Percentiles rank a stretch among this genome's conserved stretches.
These are phyloP conservation scores for Penicillium sp. DNA, from an alignment of 2,329 filamentous ascomycete genomes.

Conservation along the genomic window DNA sequence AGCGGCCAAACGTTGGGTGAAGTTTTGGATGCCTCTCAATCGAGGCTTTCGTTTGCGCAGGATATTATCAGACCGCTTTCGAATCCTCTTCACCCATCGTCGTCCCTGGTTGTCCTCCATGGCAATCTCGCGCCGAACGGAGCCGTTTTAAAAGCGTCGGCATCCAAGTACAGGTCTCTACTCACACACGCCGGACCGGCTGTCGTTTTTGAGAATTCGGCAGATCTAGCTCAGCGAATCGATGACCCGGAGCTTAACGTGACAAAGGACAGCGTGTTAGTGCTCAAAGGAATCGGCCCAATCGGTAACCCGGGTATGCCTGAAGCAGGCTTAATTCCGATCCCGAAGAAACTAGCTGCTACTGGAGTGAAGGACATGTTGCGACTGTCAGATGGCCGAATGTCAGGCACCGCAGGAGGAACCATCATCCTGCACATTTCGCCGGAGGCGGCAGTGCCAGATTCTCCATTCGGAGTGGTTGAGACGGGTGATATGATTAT, in stretches of 20 bases:
- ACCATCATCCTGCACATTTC: slow-evolving; percentile 56
- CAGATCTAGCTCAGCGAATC: slow-evolving; percentile 47
- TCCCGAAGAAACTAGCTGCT: slow-evolving; percentile 49
- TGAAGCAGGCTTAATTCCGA: slow-evolving; percentile 52
- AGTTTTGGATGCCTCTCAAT: slow-evolving; percentile 43
- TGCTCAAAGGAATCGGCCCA: slow-evolving; percentile 52
- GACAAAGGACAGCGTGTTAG: slow-evolving; percentile 45
- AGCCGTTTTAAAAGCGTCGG: slow-evolving; percentile 52
- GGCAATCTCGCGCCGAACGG: slow-evolving; percentile 52
- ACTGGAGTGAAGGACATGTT: slow-evolving; percentile 55
- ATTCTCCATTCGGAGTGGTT: slow-evolving; percentile 50
- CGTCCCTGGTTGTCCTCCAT: slow-evolving; percentile 46
- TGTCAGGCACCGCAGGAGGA: slow-evolving; percentile 56
- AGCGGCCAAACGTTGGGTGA: slow-evolving; percentile 50
- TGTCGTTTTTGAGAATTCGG: slow-evolving; percentile 50
- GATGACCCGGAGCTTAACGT: slow-evolving; percentile 48
- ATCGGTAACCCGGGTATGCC: slow-evolving; percentile 55
- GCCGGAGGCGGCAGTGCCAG: slow-evolving; percentile 50
- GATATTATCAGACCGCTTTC: slow-evolving; percentile 47
- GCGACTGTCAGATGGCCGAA: slow-evolving; percentile 54
- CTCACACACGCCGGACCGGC: slow-evolving; percentile 47
- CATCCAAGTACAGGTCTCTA: slow-evolving; percentile 48
- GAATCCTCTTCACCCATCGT: slow-evolving; percentile 46
- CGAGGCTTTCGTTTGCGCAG: slow-evolving; percentile 42
- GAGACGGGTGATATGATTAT: slow-evolving; percentile 49